Percentiles rank a stretch among this genome's conserved stretches.
Evolutionary conservation across 2,329 filamentous ascomycete species (phyloP).

Genomic region (Colletotrichum phormii): DNA sequence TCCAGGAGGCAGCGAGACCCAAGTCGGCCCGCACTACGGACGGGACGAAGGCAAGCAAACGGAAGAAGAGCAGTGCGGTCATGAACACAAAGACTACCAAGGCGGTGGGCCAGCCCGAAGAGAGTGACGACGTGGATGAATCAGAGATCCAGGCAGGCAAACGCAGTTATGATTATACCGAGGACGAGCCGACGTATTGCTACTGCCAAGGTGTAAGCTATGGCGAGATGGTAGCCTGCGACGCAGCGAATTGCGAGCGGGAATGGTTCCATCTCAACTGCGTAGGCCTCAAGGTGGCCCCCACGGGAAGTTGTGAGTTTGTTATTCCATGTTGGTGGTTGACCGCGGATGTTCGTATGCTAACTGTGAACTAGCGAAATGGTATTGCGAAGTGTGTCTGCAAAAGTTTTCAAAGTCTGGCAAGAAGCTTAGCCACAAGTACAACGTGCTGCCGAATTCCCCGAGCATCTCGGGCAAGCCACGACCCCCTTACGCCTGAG

Average conservation of each 20-base stretch:
- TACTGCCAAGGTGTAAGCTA: conserved; percentile 85
- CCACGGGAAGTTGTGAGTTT: conserved; percentile 78
- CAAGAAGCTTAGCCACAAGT: conserved; percentile 63
- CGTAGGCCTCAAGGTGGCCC: conserved; percentile 82
- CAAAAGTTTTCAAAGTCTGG: conserved; percentile 69
- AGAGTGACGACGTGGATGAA: conserved; percentile 53
- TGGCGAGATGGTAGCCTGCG: conserved; percentile 87
- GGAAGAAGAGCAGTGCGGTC: conserved; percentile 67
- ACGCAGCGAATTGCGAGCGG: conserved; percentile 76
- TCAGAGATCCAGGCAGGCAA: conserved; percentile 70
- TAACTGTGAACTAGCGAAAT: conserved; percentile 69
- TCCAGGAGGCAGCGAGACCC: conserved; percentile 67
- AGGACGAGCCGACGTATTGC: conserved; percentile 79
- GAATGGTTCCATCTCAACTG: conserved; percentile 90
- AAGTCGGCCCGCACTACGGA: conserved; percentile 64
- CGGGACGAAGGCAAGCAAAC: conserved; percentile 59
- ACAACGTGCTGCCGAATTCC: conserved; percentile 38
- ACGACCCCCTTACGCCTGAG: conserved; percentile 17
- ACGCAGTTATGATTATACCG: conserved; percentile 32
- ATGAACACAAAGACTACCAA: conserved; percentile 51
- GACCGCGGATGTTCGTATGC: background rate
- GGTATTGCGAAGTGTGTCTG: conserved; percentile 86
- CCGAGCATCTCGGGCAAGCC: conserved; percentile 28
- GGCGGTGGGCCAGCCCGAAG: conserved; percentile 54
- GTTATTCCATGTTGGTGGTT: background rate